phyloP scores from a whole-genome alignment of 257 asterid genomes.

The Petunia secreta region DNA sequence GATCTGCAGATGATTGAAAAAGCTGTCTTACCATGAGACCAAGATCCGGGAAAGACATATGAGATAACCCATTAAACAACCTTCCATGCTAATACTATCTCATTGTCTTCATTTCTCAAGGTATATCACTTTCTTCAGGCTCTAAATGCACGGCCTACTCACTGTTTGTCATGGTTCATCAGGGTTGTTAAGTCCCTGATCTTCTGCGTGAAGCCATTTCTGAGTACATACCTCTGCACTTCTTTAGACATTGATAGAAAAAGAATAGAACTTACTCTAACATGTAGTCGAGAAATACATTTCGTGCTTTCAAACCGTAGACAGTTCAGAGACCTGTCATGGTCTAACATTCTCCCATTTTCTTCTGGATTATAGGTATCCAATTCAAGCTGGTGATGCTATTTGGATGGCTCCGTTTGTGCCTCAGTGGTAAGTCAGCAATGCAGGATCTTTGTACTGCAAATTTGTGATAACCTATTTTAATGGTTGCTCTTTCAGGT shows the following conservation, averaged over 20 bases:
- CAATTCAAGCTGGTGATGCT: conserved; percentile 89
- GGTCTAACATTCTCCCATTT: conserved; percentile 4
- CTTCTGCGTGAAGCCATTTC: neutral
- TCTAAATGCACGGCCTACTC: neutral
- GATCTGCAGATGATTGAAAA: neutral
- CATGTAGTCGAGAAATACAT: neutral
- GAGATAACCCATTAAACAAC: neutral
- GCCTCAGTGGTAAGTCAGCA: conserved; percentile 83
- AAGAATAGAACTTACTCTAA: neutral
- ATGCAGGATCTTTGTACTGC: neutral
- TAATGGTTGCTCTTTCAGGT: conserved; percentile 53
- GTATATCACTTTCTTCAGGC: neutral
- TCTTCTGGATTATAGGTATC: conserved; percentile 66
- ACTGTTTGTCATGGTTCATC: neutral
- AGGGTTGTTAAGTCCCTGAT: neutral
- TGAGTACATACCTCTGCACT: neutral
- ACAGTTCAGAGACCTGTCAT: neutral
- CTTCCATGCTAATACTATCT: neutral
- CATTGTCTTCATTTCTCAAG: neutral
- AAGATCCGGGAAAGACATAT: neutral
- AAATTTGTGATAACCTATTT: neutral
- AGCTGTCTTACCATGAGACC: neutral
- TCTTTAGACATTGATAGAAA: neutral
- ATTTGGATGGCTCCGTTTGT: conserved; percentile 99
- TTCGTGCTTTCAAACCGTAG: neutral